A percentile compares a stretch with the other conserved stretches of the same genome.
Conservation (phyloP, 805 yeast genomes). For the Wickerhamiella brachini region DNA sequence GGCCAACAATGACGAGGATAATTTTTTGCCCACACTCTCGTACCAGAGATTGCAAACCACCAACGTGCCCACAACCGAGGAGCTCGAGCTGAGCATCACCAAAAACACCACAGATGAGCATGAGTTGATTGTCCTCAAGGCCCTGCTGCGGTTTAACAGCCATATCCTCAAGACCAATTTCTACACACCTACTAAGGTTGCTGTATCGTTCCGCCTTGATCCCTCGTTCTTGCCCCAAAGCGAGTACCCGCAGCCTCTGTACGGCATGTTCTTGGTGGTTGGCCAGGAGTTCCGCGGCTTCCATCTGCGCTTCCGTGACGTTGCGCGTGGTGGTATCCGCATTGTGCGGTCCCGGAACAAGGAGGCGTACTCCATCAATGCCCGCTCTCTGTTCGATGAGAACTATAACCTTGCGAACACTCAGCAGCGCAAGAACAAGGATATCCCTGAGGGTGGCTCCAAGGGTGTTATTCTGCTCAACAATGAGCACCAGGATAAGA, state of each 20-base stretch:
- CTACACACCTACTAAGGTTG: constrained; percentile 86
- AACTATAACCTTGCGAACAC: constrained; percentile 91
- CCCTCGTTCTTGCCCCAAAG: constrained; percentile 70
- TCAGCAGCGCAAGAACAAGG: constrained; percentile 94
- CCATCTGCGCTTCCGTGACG: constrained; percentile 93
- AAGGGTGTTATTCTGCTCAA: constrained; percentile 84
- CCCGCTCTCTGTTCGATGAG: constrained; percentile 85
- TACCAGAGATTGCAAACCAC: constrained; percentile 47
- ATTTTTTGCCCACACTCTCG: constrained; percentile 47
- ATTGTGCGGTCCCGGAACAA: constrained; percentile 75
- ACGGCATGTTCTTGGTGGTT: constrained; percentile 87
- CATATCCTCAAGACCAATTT: constrained; percentile 86
- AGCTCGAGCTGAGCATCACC: constrained; percentile 26
- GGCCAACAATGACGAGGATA: constrained; percentile 24
- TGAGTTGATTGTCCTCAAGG: constrained; percentile 66
- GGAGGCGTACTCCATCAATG: constrained; percentile 76
- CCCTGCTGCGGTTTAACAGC: constrained; percentile 72
- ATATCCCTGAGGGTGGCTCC: constrained; percentile 98
- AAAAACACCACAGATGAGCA: constrained; percentile 65
- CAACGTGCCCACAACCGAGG: constrained; percentile 55
- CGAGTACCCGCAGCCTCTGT: constrained; percentile 89
- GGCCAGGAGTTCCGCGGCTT: constrained; percentile 96
- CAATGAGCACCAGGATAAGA: constrained; percentile 59
- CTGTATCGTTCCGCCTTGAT: constrained; percentile 80
- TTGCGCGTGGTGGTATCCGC: constrained; percentile 97